A percentile compares a stretch with the other conserved stretches of the same genome.
These are phyloP conservation scores for Thuidium tamariscinum DNA, from an alignment of 225 moss, liverwort and hornwort genomes.

Conservation along the genomic window DNA sequence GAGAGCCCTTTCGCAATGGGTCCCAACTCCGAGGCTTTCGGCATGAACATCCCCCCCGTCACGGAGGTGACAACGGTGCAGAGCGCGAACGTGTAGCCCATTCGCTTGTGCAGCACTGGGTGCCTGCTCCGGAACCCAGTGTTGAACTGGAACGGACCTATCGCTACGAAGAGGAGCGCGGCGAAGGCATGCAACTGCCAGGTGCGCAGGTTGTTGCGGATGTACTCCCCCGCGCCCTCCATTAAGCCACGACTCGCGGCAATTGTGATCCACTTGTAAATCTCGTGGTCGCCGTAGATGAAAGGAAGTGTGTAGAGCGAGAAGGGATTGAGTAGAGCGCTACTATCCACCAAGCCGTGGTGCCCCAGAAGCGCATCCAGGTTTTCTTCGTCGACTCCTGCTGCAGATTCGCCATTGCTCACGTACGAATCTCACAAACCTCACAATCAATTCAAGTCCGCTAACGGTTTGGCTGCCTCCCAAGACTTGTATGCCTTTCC, in stretches of 20 bases:
- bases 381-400: background rate
- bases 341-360: slow-evolving; percentile 33
- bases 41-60: slow-evolving; percentile 4
- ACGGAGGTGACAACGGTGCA: slow-evolving; percentile 6
- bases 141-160: slow-evolving; percentile 43
- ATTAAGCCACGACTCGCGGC: background rate
- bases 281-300: slow-evolving; percentile 20
- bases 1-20: background rate
- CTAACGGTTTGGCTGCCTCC: background rate
- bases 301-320: slow-evolving; percentile 23
- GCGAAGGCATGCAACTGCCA: slow-evolving; percentile 43
- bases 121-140: slow-evolving; percentile 18
- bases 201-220: slow-evolving; percentile 20
- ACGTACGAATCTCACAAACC: background rate
- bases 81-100: slow-evolving; percentile 33
- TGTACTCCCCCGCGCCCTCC: slow-evolving; percentile 2
- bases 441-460: background rate
- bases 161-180: slow-evolving; percentile 11
- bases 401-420: background rate
- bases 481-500: background rate
- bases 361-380: slow-evolving; percentile 13
- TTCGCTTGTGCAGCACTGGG: slow-evolving; percentile 11
- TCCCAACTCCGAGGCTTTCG: slow-evolving; percentile 1
- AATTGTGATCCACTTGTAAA: slow-evolving; percentile 9
- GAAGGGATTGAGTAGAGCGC: slow-evolving; percentile 27